Conservation (phyloP, 257 asterid species). For the Nicotiana otophora region DNA sequence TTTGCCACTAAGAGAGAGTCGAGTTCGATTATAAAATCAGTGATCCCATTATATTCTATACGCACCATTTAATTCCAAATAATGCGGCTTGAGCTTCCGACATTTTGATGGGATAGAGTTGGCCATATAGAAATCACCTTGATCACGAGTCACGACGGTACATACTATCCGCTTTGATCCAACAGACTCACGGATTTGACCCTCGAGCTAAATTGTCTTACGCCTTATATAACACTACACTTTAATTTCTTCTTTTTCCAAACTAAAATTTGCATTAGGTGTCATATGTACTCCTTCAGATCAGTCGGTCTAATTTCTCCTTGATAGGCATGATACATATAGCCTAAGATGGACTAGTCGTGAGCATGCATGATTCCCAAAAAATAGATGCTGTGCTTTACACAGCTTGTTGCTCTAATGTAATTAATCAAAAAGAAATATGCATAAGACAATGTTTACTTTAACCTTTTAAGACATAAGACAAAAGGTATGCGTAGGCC, state of each 20-base stretch:
- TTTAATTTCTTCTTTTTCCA: not conserved
- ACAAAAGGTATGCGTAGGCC: not conserved
- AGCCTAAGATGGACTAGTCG: not conserved
- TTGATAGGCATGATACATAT: not conserved
- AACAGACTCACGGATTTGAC: not conserved
- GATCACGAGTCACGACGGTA: too few relatives aligned
- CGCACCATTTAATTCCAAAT: too few relatives aligned
- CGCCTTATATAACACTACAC: too few relatives aligned
- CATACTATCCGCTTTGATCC: not conserved
- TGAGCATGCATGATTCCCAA: not conserved
- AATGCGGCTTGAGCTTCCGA: too few relatives aligned
- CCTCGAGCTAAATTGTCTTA: not conserved
- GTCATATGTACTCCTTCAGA: too few relatives aligned
- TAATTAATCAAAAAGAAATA: not conserved
- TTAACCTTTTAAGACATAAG: not conserved
- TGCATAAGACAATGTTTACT: conserved; percentile 7
- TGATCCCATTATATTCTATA: too few relatives aligned
- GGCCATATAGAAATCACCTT: too few relatives aligned
- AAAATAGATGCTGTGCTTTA: not conserved
- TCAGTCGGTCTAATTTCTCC: not conserved
- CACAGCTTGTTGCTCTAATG: too few relatives aligned
- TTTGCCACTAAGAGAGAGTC: too few relatives aligned
- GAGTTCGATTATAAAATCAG: too few relatives aligned
- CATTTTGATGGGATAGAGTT: too few relatives aligned
- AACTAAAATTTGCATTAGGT: not conserved